Evolutionary conservation across 2,329 filamentous ascomycete genomes (phyloP), one percentile per base, ranked within the genome.

Genomic region (Diatrype stigma): DNA sequence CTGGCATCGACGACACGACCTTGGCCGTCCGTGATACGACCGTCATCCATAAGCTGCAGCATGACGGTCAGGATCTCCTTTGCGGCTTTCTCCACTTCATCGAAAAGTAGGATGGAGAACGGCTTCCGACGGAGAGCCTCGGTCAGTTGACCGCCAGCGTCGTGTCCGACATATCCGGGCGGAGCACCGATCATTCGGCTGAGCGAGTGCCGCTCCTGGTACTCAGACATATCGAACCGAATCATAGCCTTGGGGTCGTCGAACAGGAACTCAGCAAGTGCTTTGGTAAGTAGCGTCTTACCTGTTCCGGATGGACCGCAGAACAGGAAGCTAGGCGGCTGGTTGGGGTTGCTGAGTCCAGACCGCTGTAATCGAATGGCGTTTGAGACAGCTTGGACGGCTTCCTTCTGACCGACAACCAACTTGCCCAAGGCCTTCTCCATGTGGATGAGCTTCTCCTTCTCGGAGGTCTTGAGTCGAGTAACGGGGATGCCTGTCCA

Each of bases 401-500:
- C 94, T 73, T 99, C 94, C 67, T 85, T 90, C 72, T 99, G 94
- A 47, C 94, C 94, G 48, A 99, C 85, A 17, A 99, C 94, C 22
- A 95, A 74, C 69, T 91, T 88, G 58, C 82, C 77, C 6, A 99
- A 84, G 45, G 87, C 85, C 64, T 83, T 87, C 73, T 99, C 94
- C 94, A 99, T 99, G 64, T 96, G 81, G 56, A 99, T 81, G n/a
- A 99, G 80, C 78, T 97, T 97, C 69, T 99, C 94, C 74, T 96
- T 97, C 73, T 99, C 94, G 0, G 91, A 89, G 0, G 94, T 96
- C 75, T 89, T 93, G 38, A 99, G 84, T 55, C 93, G 82, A 4
- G 91, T 97, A 52, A 99, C 90, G 1, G 94, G 94, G 61, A 99
- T 99, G 57, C 94, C 94, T n/a, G 94, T 99, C 90, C 92, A 96